Percentiles rank a stretch among this genome's conserved stretches.
Evolutionary conservation across 495 filamentous ascomycete species (phyloP).

Genomic region (Tirmania nivea): DNA sequence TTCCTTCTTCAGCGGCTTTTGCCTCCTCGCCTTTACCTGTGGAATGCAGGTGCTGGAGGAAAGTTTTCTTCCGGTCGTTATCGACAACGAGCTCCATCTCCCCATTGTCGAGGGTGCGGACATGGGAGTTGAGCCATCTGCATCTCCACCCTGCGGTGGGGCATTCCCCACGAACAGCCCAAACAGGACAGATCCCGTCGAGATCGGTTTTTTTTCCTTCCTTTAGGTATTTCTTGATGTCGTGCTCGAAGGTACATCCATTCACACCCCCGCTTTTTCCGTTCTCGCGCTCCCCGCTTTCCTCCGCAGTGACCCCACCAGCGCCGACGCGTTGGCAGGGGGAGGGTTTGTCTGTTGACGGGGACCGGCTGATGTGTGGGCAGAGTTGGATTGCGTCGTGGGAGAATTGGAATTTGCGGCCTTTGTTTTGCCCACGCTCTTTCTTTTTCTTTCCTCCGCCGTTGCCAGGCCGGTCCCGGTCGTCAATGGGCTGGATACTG

Average conservation of each 20-base stretch:
- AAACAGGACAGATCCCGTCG: constrained; percentile 56
- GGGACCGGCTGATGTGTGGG: constrained; percentile 51
- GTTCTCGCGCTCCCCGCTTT: constrained; percentile 4
- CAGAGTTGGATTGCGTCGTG: constrained; percentile 62
- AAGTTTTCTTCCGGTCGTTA: constrained; percentile 20
- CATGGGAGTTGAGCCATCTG: constrained; percentile 65
- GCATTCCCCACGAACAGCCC: constrained; percentile 52
- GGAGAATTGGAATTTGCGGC: constrained; percentile 61
- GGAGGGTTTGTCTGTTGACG: constrained; percentile 7
- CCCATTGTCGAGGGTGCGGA: constrained; percentile 56
- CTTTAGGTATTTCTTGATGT: constrained; percentile 63
- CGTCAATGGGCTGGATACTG: constrained; percentile 11
- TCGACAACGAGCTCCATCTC: constrained; percentile 51
- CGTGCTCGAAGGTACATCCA: constrained; percentile 55
- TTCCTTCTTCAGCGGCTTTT: constrained; percentile 4
- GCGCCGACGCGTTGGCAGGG: constrained; percentile 10
- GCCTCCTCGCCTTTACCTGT: neutral
- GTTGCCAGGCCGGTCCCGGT: constrained; percentile 17
- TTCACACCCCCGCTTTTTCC: constrained; percentile 12
- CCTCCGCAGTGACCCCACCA: neutral
- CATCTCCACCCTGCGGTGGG: constrained; percentile 66
- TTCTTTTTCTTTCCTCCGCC: constrained; percentile 35
- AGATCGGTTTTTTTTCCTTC: constrained; percentile 66
- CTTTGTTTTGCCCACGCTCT: constrained; percentile 63
- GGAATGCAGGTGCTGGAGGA: constrained; percentile 17